Evolutionary conservation across 768 basidiomycete genomes (phyloP).

Genomic region (Pleurotus cornucopiae): DNA sequence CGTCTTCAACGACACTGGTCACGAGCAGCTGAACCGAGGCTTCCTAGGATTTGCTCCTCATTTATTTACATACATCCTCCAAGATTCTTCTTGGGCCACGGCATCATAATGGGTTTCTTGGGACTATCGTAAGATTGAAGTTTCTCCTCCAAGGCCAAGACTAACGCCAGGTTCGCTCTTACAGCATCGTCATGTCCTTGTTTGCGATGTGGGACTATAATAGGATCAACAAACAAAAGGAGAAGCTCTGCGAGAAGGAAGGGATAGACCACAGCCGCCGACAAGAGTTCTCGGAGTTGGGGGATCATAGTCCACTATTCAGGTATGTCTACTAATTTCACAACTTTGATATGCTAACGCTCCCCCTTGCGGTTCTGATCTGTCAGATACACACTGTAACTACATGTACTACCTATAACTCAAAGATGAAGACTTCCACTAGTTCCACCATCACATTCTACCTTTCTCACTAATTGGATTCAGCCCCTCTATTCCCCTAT

Average conservation of each 20-base stretch:
- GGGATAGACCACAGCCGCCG: conserved; percentile 35
- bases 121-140: conserved; percentile 22
- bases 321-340: conserved; percentile 25
- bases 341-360: not conserved
- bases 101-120: conserved; percentile 27
- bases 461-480: too few species aligned
- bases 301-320: conserved; percentile 54
- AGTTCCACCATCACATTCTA: too few species aligned
- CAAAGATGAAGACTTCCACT: too few species aligned
- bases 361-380: not conserved
- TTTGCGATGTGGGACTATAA: conserved; percentile 47
- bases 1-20: not conserved
- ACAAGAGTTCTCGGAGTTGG: conserved; percentile 43
- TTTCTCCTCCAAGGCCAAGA: too few species aligned
- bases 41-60: conserved; percentile 34
- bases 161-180: not conserved
- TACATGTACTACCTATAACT: not conserved
- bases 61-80: conserved; percentile 35
- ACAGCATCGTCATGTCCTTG: conserved; percentile 26
- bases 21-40: not conserved
- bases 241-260: conserved; percentile 35
- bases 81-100: conserved; percentile 34
- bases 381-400: not conserved
- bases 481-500: too few species aligned
- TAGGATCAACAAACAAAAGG: conserved; percentile 45